A percentile compares a stretch with the other conserved stretches of the same genome.
Evolutionary conservation across 2,329 filamentous ascomycete genomes (phyloP).

Genomic region (Alternaria triticina): DNA sequence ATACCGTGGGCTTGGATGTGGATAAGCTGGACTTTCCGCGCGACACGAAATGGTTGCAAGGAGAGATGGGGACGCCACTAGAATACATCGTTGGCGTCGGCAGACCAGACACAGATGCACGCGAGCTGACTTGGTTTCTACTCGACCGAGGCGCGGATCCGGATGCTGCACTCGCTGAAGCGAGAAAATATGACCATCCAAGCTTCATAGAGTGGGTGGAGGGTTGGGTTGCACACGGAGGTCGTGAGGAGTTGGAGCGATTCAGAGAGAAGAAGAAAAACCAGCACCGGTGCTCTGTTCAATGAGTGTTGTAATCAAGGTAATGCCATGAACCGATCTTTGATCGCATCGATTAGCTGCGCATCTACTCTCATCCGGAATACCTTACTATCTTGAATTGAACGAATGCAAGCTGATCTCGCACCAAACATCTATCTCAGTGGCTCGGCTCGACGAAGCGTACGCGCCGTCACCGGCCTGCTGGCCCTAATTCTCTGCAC

Average conservation of each 20-base stretch:
- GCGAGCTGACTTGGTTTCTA: slow-evolving; percentile 1
- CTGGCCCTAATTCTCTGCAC: neutral
- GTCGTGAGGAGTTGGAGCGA: neutral
- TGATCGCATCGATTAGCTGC: too few species aligned
- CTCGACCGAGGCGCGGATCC: slow-evolving; percentile 2
- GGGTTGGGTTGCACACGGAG: neutral
- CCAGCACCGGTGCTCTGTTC: neutral
- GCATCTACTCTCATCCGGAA: too few species aligned
- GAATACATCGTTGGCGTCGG: neutral
- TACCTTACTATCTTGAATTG: neutral
- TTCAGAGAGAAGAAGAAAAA: accelerated
- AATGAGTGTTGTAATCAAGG: neutral
- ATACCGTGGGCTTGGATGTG: neutral
- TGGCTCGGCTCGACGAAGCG: neutral
- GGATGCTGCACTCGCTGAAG: neutral
- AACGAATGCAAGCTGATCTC: neutral
- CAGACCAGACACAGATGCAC: neutral
- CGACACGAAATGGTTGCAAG: neutral
- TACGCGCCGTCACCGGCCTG: neutral
- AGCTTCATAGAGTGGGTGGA: neutral
- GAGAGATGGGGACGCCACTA: neutral
- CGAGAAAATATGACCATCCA: neutral
- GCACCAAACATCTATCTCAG: neutral
- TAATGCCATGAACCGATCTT: neutral
- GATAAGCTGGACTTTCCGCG: neutral